Conservation (phyloP, 169 alveolate species). For the Blepharisma undulans region DNA sequence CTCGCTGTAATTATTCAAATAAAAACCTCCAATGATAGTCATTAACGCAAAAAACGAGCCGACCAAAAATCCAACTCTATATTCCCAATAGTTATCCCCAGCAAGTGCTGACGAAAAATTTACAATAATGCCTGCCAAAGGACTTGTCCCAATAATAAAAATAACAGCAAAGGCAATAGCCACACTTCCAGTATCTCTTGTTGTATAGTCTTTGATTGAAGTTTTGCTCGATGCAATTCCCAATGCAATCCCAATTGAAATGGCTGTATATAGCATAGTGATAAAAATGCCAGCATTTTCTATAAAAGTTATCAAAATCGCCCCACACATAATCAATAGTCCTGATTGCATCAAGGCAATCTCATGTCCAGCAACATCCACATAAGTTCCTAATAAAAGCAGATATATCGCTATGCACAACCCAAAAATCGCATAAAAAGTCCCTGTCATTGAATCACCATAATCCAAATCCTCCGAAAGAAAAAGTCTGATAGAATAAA, state of each 20-base stretch:
- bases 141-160: neutral
- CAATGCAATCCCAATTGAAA: neutral
- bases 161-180: neutral
- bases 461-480: neutral
- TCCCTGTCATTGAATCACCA: neutral
- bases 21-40: neutral
- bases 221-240: neutral
- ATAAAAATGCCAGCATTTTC: neutral
- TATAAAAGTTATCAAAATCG: neutral
- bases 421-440: neutral
- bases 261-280: neutral
- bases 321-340: neutral
- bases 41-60: neutral
- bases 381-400: neutral
- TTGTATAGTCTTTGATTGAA: neutral
- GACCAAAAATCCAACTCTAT: neutral
- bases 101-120: neutral
- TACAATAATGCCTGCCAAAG: neutral
- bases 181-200: neutral
- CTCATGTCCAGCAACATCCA: neutral
- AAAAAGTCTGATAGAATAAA: neutral
- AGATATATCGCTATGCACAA: neutral
- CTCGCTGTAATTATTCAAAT: neutral
- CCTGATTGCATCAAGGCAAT: neutral
- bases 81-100: neutral